Conservation (phyloP, 1,284 basidiomycete genomes). For the Pascua guehoae region DNA sequence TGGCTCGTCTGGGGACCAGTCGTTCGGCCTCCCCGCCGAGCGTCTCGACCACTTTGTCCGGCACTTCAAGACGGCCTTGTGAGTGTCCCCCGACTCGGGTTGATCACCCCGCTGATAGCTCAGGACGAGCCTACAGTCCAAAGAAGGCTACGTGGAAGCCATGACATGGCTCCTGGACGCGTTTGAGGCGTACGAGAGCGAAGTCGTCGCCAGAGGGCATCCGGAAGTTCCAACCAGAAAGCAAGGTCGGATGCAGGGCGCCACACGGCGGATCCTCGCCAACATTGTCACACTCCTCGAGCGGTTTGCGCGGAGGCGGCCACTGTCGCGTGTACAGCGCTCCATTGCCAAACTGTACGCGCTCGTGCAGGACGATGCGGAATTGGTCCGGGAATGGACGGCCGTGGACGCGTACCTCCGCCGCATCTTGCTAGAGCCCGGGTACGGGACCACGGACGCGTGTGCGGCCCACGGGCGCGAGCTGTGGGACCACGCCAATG, state of each 20-base stretch:
- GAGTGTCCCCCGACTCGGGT: too few species aligned
- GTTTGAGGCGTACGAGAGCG: slow-evolving; percentile 13
- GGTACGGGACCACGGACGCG: slow-evolving; percentile 2
- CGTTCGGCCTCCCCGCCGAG: background rate
- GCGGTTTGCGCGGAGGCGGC: slow-evolving; percentile 9
- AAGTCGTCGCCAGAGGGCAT: background rate
- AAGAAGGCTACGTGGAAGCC: slow-evolving; percentile 5
- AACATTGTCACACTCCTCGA: slow-evolving; percentile 9
- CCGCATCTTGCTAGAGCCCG: slow-evolving; percentile 5
- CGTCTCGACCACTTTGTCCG: background rate
- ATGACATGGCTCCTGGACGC: slow-evolving; percentile 18
- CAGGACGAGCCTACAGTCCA: too few species aligned
- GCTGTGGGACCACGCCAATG: slow-evolving; percentile 1
- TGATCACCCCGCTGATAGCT: too few species aligned
- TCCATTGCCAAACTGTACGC: slow-evolving; percentile 11
- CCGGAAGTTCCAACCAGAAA: background rate
- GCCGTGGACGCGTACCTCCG: slow-evolving; percentile 8
- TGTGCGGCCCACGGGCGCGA: background rate
- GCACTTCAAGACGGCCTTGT: slow-evolving; percentile 5
- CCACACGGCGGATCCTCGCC: slow-evolving; percentile 5
- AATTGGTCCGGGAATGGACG: background rate
- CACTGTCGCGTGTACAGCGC: slow-evolving; percentile 6
- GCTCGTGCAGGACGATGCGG: slow-evolving; percentile 1
- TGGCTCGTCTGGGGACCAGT: background rate
- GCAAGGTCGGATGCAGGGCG: background rate